Conservation (phyloP, 2,329 filamentous ascomycete genomes). For the Tolypocladium tundrense region DNA sequence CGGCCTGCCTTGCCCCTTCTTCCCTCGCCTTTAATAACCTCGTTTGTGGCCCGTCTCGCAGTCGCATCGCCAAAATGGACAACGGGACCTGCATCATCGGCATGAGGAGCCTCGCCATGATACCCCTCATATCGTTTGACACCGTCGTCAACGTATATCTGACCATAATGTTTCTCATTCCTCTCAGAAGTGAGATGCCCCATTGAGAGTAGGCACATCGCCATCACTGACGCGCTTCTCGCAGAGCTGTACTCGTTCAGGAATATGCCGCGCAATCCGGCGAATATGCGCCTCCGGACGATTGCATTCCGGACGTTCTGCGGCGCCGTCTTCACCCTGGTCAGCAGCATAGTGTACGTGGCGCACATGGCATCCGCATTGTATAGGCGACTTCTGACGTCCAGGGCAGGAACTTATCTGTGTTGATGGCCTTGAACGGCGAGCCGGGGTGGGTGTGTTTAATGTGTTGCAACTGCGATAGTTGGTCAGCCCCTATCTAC, state of each 20-base stretch:
- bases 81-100: slow-evolving; percentile 51
- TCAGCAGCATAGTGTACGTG: slow-evolving; percentile 45
- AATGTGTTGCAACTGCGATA: slow-evolving; percentile 54
- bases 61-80: slow-evolving; percentile 46
- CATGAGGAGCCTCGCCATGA: slow-evolving; percentile 46
- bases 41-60: slow-evolving; percentile 12
- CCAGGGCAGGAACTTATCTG: slow-evolving; percentile 41
- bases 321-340: slow-evolving; percentile 45
- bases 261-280: slow-evolving; percentile 28
- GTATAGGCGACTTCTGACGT: slow-evolving; percentile 3
- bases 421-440: slow-evolving; percentile 47
- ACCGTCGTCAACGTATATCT: slow-evolving; percentile 52
- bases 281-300: slow-evolving; percentile 33
- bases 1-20: background rate
- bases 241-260: slow-evolving; percentile 46
- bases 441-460: slow-evolving; percentile 57
- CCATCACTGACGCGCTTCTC: background rate
- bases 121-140: slow-evolving; percentile 52
- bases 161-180: slow-evolving; percentile 52
- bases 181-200: slow-evolving; percentile 37
- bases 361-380: background rate
- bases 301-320: slow-evolving; percentile 50
- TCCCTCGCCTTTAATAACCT: background rate
- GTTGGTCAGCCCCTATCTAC: slow-evolving; percentile 13
- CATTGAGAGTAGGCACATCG: background rate